phyloP scores from a whole-genome alignment of 495 filamentous ascomycete genomes.

The Xylaria palmicola region DNA sequence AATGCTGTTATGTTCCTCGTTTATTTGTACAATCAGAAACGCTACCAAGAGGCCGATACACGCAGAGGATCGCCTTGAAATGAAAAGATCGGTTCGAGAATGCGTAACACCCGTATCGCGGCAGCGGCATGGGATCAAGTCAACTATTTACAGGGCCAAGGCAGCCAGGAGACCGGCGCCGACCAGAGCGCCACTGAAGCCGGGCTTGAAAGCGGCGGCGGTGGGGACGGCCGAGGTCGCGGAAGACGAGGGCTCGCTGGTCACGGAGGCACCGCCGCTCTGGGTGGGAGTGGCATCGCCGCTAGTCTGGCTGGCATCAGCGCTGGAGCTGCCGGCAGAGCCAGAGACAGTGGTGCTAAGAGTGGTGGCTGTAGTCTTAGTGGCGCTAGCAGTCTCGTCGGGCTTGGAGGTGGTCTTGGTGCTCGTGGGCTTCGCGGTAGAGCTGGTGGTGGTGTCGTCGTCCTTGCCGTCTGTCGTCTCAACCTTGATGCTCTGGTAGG shows the following conservation, averaged over 20 bases:
- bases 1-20: slow-evolving; percentile 5
- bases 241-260: slow-evolving; percentile 4
- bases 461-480: slow-evolving; percentile 66
- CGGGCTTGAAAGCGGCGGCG: slow-evolving; percentile 22
- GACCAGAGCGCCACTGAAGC: slow-evolving; percentile 27
- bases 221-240: not conserved
- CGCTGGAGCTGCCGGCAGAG: slow-evolving; percentile 18
- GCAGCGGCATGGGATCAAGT: slow-evolving; percentile 20
- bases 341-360: slow-evolving; percentile 18
- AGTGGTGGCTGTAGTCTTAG: slow-evolving; percentile 12
- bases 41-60: not conserved
- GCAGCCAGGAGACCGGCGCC: slow-evolving; percentile 26
- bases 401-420: slow-evolving; percentile 25
- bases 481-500: slow-evolving; percentile 75
- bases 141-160: slow-evolving; percentile 26
- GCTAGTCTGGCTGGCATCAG: slow-evolving; percentile 1
- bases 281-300: not conserved
- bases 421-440: slow-evolving; percentile 22
- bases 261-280: slow-evolving; percentile 3
- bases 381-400: slow-evolving; percentile 24
- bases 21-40: slow-evolving; percentile 23
- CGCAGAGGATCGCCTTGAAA: slow-evolving; percentile 26
- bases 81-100: slow-evolving; percentile 27
- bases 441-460: slow-evolving; percentile 44
- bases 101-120: slow-evolving; percentile 24